phyloP scores from a whole-genome alignment of 129 eudicot genomes.

The Smallanthus sonchifolius region DNA sequence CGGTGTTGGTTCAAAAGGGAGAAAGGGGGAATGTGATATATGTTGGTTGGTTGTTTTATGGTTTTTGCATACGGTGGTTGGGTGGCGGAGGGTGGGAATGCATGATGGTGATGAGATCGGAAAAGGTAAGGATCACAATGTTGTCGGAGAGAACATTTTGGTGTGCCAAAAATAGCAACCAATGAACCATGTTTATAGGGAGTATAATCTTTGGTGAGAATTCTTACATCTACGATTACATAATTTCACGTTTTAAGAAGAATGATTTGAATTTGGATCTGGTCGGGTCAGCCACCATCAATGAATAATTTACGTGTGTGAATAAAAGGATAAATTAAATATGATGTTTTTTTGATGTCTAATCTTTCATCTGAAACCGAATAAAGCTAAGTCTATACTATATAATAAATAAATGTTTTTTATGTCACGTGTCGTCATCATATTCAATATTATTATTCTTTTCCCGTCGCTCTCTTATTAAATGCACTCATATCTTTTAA shows the following conservation, averaged over 20 bases:
- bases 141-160: constrained; percentile 24
- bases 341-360: too few relatives aligned
- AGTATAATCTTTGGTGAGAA: constrained; percentile 18
- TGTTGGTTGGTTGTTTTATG: not conserved
- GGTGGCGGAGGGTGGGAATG: constrained; percentile 19
- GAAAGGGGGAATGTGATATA: not conserved
- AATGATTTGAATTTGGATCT: not conserved
- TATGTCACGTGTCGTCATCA: too few relatives aligned
- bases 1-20: not conserved
- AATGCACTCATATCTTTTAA: too few relatives aligned
- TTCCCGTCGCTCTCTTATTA: too few relatives aligned
- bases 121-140: constrained; percentile 10
- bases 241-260: too few relatives aligned
- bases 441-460: too few relatives aligned
- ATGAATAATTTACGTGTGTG: too few relatives aligned
- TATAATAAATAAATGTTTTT: too few relatives aligned
- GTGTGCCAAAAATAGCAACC: constrained; percentile 24
- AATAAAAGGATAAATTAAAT: too few relatives aligned
- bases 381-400: too few relatives aligned
- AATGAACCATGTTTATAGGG: constrained; percentile 28
- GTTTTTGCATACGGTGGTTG: not conserved
- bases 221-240: not conserved
- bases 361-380: too few relatives aligned
- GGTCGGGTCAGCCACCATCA: not conserved
- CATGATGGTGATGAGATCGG: constrained; percentile 19